Percentiles rank a stretch among this genome's conserved stretches.
Conservation (phyloP, 1,139 yeast genomes). For the Yamadazyma diospyri region DNA sequence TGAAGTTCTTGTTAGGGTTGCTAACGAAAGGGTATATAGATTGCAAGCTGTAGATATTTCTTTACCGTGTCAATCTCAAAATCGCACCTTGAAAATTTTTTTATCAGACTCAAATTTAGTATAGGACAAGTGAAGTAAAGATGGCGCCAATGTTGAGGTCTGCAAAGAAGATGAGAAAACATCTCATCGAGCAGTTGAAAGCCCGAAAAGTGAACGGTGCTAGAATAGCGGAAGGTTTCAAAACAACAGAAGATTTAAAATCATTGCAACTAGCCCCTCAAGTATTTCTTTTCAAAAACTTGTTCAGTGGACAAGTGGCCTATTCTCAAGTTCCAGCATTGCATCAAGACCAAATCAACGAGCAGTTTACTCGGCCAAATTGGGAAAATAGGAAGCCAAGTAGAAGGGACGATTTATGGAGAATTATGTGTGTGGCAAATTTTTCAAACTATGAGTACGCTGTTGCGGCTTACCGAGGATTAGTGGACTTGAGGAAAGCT, state of each 20-base stretch:
- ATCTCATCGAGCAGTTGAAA: slow-evolving; percentile 46
- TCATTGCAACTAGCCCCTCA: slow-evolving; percentile 63
- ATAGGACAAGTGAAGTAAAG: no score
- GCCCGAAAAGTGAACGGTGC: slow-evolving; percentile 44
- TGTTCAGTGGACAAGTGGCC: slow-evolving; percentile 84
- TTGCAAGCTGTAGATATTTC: no score
- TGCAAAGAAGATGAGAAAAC: slow-evolving; percentile 50
- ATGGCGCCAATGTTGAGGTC: slow-evolving; percentile 44
- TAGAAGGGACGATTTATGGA: slow-evolving; percentile 84
- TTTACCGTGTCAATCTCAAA: no score
- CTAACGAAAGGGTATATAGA: no score
- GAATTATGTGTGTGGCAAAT: slow-evolving; percentile 83
- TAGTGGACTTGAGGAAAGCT: slow-evolving; percentile 68
- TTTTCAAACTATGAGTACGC: slow-evolving; percentile 64
- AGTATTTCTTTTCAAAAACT: slow-evolving; percentile 76
- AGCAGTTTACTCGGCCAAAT: slow-evolving; percentile 73
- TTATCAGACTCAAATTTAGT: no score
- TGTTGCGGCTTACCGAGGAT: slow-evolving; percentile 68
- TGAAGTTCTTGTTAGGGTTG: no score
- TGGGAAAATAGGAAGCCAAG: slow-evolving; percentile 86
- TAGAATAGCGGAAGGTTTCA: slow-evolving; percentile 39
- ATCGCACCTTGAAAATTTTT: no score
- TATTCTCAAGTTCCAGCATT: slow-evolving; percentile 81
- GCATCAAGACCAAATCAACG: slow-evolving; percentile 68
- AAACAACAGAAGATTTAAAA: slow-evolving; percentile 29